Percentiles rank a stretch among this genome's conserved stretches.
Evolutionary conservation across 768 basidiomycete genomes (phyloP).

Genomic region (Clathrus columnatus): DNA sequence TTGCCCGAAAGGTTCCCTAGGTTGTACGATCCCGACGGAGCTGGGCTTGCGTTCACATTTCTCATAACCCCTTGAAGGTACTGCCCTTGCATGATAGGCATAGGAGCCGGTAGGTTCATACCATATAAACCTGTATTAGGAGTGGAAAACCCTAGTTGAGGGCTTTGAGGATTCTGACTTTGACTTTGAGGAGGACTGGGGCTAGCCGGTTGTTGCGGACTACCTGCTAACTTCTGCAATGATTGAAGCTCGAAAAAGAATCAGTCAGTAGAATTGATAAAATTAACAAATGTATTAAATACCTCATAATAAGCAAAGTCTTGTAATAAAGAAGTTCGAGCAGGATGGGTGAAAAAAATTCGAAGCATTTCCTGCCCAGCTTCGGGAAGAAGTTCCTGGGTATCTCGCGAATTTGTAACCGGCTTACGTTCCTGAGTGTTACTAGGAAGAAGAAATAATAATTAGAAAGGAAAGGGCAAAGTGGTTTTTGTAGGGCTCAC

Average conservation of each 20-base stretch:
- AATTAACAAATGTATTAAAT: slow-evolving; percentile 14
- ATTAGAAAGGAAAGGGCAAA: background rate
- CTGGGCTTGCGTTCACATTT: slow-evolving; percentile 52
- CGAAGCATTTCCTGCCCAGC: slow-evolving; percentile 95
- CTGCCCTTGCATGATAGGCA: slow-evolving; percentile 64
- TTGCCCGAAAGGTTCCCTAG: slow-evolving; percentile 1
- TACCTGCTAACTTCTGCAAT: slow-evolving; percentile 56
- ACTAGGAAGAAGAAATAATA: slow-evolving; percentile 34
- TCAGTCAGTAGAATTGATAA: background rate
- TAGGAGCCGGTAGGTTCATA: slow-evolving; percentile 36
- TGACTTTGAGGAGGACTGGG: slow-evolving; percentile 26
- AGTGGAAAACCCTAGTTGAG: slow-evolving; percentile 40
- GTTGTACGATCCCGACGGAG: slow-evolving; percentile 25
- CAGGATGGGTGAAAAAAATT: slow-evolving; percentile 90
- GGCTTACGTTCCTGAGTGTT: slow-evolving; percentile 98
- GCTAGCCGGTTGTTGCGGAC: slow-evolving; percentile 32
- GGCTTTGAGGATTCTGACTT: slow-evolving; percentile 28
- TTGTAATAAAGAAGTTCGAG: slow-evolving; percentile 86
- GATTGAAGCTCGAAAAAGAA: slow-evolving; percentile 56
- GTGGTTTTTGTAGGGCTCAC: slow-evolving; percentile 31
- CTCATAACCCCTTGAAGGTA: slow-evolving; percentile 81
- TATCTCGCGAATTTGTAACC: slow-evolving; percentile 96
- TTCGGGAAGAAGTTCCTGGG: slow-evolving; percentile 92
- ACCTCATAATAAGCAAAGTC: slow-evolving; percentile 93
- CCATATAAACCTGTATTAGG: slow-evolving; percentile 47